Conservation (phyloP, 495 filamentous ascomycete species). For the Aspergillus coremiiformis region DNA sequence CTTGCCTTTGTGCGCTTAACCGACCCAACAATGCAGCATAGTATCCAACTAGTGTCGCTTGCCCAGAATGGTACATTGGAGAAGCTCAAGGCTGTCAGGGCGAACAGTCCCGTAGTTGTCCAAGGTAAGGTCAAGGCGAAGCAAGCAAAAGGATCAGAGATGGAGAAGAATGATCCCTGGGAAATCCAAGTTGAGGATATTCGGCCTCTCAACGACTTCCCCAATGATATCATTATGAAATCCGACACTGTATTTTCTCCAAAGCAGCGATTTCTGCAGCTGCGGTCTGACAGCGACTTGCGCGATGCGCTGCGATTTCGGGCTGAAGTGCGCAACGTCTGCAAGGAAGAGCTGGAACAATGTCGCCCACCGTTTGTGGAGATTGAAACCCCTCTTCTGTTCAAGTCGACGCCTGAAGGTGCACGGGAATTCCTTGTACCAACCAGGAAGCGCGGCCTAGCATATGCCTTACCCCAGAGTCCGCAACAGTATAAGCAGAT, state of each 20-base stretch:
- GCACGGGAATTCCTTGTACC: constrained; percentile 95
- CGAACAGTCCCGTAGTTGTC: constrained; percentile 47
- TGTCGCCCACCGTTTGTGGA: constrained; percentile 54
- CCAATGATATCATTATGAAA: constrained; percentile 66
- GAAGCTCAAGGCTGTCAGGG: constrained; percentile 39
- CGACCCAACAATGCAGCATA: constrained; percentile 39
- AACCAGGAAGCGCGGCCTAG: constrained; percentile 62
- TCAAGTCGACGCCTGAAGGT: constrained; percentile 96
- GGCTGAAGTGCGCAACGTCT: constrained; percentile 39
- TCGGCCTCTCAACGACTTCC: constrained; percentile 64
- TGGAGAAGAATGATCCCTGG: constrained; percentile 30
- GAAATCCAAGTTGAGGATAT: constrained; percentile 62
- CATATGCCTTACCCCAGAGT: constrained; percentile 90
- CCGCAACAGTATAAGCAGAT: constrained; percentile 99
- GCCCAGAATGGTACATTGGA: constrained; percentile 35
- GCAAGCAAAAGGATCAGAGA: constrained; percentile 24
- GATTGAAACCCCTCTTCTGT: constrained; percentile 86
- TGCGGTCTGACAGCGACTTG: constrained; percentile 61
- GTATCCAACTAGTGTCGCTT: constrained; percentile 49
- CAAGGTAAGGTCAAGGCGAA: constrained; percentile 43
- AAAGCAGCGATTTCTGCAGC: constrained; percentile 72
- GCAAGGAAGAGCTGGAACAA: constrained; percentile 46
- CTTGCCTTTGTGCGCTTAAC: constrained; percentile 62
- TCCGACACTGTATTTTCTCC: constrained; percentile 63
- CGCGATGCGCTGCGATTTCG: constrained; percentile 57